Evolutionary conservation across 805 yeast species (phyloP).

Genomic region (Saturnispora besseyi): DNA sequence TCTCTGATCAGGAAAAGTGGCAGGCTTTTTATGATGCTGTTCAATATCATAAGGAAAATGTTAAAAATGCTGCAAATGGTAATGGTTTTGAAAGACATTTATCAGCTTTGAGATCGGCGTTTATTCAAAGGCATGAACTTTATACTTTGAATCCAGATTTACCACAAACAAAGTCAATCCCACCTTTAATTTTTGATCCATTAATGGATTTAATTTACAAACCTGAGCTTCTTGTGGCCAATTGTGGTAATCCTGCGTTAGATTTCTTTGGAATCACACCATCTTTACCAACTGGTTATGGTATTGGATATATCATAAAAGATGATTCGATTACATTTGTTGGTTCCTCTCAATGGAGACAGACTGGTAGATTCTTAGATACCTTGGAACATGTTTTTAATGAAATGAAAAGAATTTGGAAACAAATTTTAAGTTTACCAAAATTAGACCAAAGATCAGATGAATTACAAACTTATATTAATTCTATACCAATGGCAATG

Average conservation of each 20-base stretch:
- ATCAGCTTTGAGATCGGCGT: slow-evolving; percentile 51
- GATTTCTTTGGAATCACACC: slow-evolving; percentile 54
- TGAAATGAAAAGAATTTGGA: slow-evolving; percentile 35
- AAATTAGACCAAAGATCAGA: slow-evolving; percentile 13
- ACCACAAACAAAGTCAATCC: slow-evolving; percentile 27
- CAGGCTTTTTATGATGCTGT: slow-evolving; percentile 42
- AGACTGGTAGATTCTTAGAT: slow-evolving; percentile 45
- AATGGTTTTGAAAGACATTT: slow-evolving; percentile 67
- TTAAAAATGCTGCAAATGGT: slow-evolving; percentile 49
- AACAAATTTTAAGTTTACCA: slow-evolving; percentile 12
- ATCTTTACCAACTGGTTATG: slow-evolving; percentile 49
- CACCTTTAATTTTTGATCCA: slow-evolving; percentile 39
- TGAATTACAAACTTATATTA: slow-evolving; percentile 22
- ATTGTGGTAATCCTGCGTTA: slow-evolving; percentile 54
- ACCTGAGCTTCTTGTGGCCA: slow-evolving; percentile 35
- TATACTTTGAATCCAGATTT: slow-evolving; percentile 37
- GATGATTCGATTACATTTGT: slow-evolving; percentile 42
- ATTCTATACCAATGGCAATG: slow-evolving; percentile 28
- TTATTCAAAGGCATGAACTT: slow-evolving; percentile 39
- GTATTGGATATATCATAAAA: slow-evolving; percentile 46
- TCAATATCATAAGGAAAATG: slow-evolving; percentile 38
- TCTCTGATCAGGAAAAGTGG: slow-evolving; percentile 40
- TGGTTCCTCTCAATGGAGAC: slow-evolving; percentile 53
- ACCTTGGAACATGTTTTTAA: slow-evolving; percentile 43
- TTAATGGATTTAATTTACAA: slow-evolving; percentile 28